phyloP scores from a whole-genome alignment of 2,329 filamentous ascomycete genomes.

The Trichophyton schoenleinii region DNA sequence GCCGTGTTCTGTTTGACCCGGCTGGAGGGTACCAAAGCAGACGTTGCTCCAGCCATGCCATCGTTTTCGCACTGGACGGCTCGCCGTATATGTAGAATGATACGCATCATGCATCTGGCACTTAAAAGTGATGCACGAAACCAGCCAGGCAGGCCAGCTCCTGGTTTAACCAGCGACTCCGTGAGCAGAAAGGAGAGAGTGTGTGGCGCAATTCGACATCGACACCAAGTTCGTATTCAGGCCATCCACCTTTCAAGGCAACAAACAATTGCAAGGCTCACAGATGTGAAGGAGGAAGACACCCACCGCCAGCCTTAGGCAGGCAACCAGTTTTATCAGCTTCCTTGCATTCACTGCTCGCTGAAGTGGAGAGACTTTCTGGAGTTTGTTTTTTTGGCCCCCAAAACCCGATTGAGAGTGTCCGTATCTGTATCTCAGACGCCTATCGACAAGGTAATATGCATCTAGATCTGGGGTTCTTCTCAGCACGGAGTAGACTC shows the following conservation, averaged over 20 bases:
- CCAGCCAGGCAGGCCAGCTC: background rate
- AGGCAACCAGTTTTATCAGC: background rate
- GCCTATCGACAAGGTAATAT: background rate
- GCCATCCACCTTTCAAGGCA: background rate
- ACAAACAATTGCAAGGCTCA: background rate
- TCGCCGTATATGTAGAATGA: background rate
- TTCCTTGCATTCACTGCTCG: background rate
- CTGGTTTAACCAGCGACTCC: background rate
- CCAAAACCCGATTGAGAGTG: background rate
- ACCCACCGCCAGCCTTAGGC: background rate
- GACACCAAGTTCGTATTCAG: background rate
- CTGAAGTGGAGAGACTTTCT: background rate
- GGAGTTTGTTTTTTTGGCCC: background rate
- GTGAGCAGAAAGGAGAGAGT: background rate
- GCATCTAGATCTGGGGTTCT: background rate
- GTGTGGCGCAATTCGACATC: background rate
- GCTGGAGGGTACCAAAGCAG: background rate
- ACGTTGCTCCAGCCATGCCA: background rate
- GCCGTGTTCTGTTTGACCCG: background rate
- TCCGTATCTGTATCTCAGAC: background rate
- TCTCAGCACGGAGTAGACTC: background rate
- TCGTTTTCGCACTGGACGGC: background rate
- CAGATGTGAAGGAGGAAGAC: background rate
- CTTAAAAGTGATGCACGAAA: background rate
- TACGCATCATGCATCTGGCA: constrained; percentile 1